Conservation (phyloP, 805 yeast species). For the Monosporozyma yasuniensis region DNA sequence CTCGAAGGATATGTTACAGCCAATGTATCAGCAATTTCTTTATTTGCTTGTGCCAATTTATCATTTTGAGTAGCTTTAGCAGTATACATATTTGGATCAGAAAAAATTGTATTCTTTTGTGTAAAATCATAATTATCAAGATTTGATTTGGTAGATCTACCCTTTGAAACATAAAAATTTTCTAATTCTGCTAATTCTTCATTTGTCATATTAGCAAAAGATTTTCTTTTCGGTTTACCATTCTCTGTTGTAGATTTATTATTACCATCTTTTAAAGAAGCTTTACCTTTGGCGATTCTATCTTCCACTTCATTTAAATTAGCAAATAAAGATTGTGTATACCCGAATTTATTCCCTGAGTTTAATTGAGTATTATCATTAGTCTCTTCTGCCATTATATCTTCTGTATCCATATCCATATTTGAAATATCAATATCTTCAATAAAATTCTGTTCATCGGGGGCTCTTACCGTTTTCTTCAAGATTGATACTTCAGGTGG, state of each 20-base stretch:
- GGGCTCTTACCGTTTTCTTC: constrained; percentile 7
- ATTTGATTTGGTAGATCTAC: constrained; percentile 18
- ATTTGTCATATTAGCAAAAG: constrained; percentile 28
- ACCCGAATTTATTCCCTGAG: constrained; percentile 25
- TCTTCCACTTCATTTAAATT: constrained; percentile 31
- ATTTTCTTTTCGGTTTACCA: constrained; percentile 14
- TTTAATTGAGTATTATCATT: constrained; percentile 24
- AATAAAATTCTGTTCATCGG: constrained; percentile 12
- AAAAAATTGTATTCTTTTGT: constrained; percentile 18
- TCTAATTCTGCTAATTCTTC: constrained; percentile 27
- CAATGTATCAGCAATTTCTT: constrained; percentile 15
- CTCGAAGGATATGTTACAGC: constrained; percentile 28
- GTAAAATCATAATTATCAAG: constrained; percentile 27
- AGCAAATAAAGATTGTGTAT: constrained; percentile 26
- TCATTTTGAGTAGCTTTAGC: not conserved
- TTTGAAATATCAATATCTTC: constrained; percentile 20
- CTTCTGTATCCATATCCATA: constrained; percentile 14
- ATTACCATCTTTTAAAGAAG: not conserved
- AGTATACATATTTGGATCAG: constrained; percentile 6
- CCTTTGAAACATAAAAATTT: constrained; percentile 18
- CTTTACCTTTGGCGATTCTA: constrained; percentile 10
- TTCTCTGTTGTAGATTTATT: not conserved
- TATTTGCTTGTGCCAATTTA: constrained; percentile 2
- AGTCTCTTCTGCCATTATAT: constrained; percentile 16
- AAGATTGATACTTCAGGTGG: constrained; percentile 19